Base-by-base conservation (phyloP, 345 rosid genomes). In the Salix caprea region DNA sequence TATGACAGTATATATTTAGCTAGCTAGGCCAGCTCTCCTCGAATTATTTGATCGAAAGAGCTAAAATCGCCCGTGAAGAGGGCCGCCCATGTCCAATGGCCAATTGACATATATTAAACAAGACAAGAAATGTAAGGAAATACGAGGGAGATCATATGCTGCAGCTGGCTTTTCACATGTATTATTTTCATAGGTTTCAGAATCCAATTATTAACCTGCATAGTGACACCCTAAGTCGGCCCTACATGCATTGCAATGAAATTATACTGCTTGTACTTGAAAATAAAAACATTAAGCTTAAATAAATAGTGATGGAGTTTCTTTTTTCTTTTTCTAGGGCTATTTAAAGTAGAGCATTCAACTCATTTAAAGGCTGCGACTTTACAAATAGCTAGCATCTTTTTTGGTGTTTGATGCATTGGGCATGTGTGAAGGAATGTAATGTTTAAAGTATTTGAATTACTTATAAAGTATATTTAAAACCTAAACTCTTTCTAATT, bases 21-120 rank as follows among this genome's bases (percentile, higher is more conserved):
- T 12, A 32, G 73, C 61, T 21, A 10, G 24, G 21, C 54, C 39
- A 9, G 16, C 34, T 72, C 19, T 56, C 24, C 7, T 9, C 21
- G 37, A 61, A 24, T 30, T 65, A 39, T 64, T 6, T 65, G 13
- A 50, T 65, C 70, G 81, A 54, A 76, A 66, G 75, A 30, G 69
- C 77, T 30, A 61, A 8, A 76, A 37, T 52, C 68, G 69, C 86
- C 81, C 85, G 87, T 83, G 84, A 85, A 78, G 76, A 28, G 44
- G 67, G 7, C 58, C 13, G 9, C 69, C 65, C 21, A 24, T 6
- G 28, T 50, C 76, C 65, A 65, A 66, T 16, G 65, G 7, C 34
- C 30, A 40, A 26, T 69, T 60, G 56, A 64, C 21, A 44, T 15
- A 42, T 44, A n/a, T 23, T 0, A 58, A 26, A 74, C 6, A 79